phyloP scores from a whole-genome alignment of 768 basidiomycete genomes.

The Boletus patriciae region DNA sequence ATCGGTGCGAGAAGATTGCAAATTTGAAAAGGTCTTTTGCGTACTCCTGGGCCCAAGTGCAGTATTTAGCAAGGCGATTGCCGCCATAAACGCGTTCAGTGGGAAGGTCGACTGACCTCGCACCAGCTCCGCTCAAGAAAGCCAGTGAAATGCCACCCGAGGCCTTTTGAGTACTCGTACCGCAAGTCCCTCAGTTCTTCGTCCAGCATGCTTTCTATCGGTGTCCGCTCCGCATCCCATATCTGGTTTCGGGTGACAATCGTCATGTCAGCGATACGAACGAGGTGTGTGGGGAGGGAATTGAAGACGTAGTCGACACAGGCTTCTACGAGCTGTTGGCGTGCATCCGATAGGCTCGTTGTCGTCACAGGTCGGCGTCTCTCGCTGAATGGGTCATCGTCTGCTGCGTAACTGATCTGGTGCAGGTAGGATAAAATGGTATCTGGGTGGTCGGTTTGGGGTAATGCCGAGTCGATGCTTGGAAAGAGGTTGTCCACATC shows the following conservation, averaged over 20 bases:
- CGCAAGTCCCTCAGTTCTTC: not conserved
- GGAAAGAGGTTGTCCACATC: not conserved
- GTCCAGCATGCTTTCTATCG: not conserved
- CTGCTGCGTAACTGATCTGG: constrained; percentile 7
- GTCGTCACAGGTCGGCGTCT: not conserved
- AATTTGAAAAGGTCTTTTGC: constrained; percentile 7
- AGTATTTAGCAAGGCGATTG: not conserved
- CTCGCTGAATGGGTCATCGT: constrained; percentile 11
- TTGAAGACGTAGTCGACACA: constrained; percentile 10
- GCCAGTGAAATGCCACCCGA: constrained; percentile 4
- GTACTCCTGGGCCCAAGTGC: not conserved
- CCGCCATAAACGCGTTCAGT: too few relatives aligned
- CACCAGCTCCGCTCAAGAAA: constrained; percentile 9
- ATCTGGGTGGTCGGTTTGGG: not conserved
- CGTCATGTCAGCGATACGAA: constrained; percentile 5
- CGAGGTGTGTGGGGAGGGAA: constrained; percentile 5
- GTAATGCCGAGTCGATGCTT: not conserved
- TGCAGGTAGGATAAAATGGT: constrained; percentile 7
- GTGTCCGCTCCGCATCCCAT: constrained; percentile 4
- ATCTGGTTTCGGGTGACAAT: constrained; percentile 8
- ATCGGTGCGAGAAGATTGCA: constrained; percentile 12
- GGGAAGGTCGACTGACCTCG: not conserved
- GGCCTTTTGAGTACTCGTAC: constrained; percentile 4
- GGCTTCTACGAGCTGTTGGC: constrained; percentile 3
- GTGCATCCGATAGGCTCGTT: not conserved